Percentiles rank a stretch among this genome's conserved stretches.
phyloP scores from a whole-genome alignment of 495 filamentous ascomycete genomes.

The Penicillium coprophilum region DNA sequence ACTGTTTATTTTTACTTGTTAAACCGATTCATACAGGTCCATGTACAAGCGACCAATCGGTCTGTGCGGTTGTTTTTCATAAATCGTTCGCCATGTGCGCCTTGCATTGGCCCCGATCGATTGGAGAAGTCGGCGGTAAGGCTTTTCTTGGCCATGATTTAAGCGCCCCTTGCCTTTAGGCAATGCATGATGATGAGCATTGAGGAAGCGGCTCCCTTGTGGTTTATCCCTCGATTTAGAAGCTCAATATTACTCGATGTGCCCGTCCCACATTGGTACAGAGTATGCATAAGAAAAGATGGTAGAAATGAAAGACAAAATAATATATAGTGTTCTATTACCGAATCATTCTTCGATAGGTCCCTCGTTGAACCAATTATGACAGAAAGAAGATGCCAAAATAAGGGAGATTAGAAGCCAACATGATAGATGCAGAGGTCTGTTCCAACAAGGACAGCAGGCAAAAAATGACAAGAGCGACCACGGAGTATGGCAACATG shows the following conservation, averaged over 20 bases:
- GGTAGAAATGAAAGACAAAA: not conserved
- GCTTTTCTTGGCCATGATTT: not conserved
- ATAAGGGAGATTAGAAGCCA: constrained; percentile 1
- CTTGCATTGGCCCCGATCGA: not conserved
- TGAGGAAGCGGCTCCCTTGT: not conserved
- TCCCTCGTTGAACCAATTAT: not conserved
- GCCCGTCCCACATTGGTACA: not conserved
- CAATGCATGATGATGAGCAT: not conserved
- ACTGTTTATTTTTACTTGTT: constrained; percentile 1
- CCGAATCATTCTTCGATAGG: not conserved
- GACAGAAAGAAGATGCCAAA: not conserved
- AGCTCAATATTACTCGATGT: not conserved
- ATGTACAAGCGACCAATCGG: too few species aligned
- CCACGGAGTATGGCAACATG: not conserved
- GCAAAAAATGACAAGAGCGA: not conserved
- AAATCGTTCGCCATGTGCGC: not conserved
- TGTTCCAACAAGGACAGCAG: not conserved
- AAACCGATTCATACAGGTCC: too few species aligned
- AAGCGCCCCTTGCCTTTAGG: constrained; percentile 9
- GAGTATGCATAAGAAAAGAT: not conserved
- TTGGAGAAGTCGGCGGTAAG: not conserved
- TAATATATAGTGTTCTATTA: not conserved
- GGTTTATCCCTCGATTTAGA: not conserved
- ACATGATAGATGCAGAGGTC: constrained; percentile 1
- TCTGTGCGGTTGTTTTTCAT: too few species aligned